Evolutionary conservation across 352 stramenopile species (phyloP).

Genomic region (Stramenopiles sp.): DNA sequence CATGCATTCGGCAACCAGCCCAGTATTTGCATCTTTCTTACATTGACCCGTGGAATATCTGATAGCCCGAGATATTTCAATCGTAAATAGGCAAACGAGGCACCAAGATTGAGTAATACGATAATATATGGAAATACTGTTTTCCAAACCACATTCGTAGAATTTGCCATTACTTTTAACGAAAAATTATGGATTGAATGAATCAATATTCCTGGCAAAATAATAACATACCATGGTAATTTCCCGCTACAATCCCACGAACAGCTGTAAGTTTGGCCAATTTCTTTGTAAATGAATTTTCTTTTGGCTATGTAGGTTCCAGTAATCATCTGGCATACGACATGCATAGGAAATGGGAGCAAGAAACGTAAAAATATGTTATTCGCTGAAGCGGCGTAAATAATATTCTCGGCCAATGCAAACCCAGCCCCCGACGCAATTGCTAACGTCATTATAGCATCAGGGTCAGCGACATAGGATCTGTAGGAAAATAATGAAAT

Average conservation of each 20-base stretch:
- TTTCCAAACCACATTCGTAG: neutral
- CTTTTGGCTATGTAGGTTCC: neutral
- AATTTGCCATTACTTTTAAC: neutral
- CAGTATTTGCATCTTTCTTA: neutral
- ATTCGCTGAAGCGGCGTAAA: neutral
- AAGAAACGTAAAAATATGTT: neutral
- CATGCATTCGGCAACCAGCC: neutral
- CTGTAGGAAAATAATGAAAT: neutral
- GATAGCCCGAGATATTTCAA: neutral
- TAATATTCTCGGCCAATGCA: neutral
- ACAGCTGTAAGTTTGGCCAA: neutral
- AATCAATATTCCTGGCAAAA: neutral
- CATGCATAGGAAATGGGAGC: neutral
- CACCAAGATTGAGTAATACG: neutral
- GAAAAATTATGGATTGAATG: neutral
- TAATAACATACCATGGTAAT: neutral
- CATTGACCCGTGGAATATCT: neutral
- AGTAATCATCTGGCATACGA: neutral
- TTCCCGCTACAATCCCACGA: neutral
- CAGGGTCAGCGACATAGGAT: neutral
- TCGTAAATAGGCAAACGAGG: neutral
- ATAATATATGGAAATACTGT: neutral
- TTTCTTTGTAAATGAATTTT: neutral
- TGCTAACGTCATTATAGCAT: neutral
- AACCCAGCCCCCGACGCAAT: neutral